Base-by-base conservation (phyloP, 805 yeast species). In the Cyberlindnera amylophila region DNA sequence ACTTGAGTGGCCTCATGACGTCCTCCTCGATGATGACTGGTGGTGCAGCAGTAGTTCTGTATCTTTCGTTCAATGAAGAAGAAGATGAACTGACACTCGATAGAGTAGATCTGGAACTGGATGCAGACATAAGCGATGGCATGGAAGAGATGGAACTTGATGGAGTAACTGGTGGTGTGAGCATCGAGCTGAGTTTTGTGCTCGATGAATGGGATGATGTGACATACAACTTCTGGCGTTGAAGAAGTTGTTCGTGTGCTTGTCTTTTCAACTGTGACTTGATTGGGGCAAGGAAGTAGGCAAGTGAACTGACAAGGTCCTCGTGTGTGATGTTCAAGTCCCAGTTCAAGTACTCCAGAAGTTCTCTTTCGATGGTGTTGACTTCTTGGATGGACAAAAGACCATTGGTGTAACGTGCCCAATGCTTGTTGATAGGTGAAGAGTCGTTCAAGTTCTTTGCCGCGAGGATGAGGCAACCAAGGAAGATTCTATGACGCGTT, bases 401-500 rank as follows among this genome's bases (percentile, higher is more conserved):
- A 0, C 97, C 97, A 59, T 83, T 82, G 3, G 98, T 90, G 69
- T 91, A 90, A 46, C 79, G 74, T 4, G 96, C 82, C 99, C 99
- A 91, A 68, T 93, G 97, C 66, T 85, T 90, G 67, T 91, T 91
- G 61, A 91, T 75, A 33, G 99, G 99, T 16, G 95, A 82, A 4
- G 96, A 85, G 69, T 91, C 99, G 65, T 91, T 91, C 50, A 90
- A 75, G 49, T 81, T 81, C 68, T 91, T 91, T 13, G 98, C 96
- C n/a, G 96, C 86, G 37, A 93, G 66, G 34, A 91, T 87, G 43
- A 91, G 72, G 34, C 96, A 79, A 0, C 97, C 96, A 39, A 91
- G 69, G 52, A 91, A 93, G 44, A 91, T 86, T 47, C 98, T 75
- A 68, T 91, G 99, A 59, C 95, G 77, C 8, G 98, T 89, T 40